Base-by-base conservation (phyloP, 2,329 filamentous ascomycete species). In the Dryadomyces quercivorus region DNA sequence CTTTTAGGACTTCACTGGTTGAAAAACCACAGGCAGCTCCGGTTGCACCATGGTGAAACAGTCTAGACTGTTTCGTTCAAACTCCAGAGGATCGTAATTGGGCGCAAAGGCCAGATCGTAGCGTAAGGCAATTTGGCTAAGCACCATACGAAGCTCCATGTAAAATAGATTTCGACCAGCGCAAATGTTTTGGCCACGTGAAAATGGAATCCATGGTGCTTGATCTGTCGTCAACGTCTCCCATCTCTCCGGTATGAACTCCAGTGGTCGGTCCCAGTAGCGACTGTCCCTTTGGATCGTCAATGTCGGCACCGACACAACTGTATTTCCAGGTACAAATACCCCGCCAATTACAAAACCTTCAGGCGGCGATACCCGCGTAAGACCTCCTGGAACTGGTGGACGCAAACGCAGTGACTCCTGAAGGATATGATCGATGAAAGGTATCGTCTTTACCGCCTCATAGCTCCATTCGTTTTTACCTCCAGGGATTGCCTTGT, bases 271-370 rank as follows among this genome's bases (percentile, higher is more conserved):
- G 9, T 53, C 48, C 58, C 57, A 61, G 46, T 59, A 61, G 16
- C 59, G 56, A 10, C 43, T 21, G 52, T 62, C 60, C 31, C 61
- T 56, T 38, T 56, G 58, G 51, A 64, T 59, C 2, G 60, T 61
- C 31, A 63, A 62, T 6, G 60, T 59, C 0, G 65, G 65, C 5
- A 65, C 48, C 4, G 62, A 60, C 5, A 71, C 59, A 18, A 66
- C 63, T 3, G 62, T 66, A 40, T 65, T 61, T 0, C 68, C 69
- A 0, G 69, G 68, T 15, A 71, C 64, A 36, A 63, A 66, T 0
- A 40, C 36, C 10, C 36, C 36, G 15, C 9, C 36, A 8, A 40
- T 40, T 40, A 13, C 36, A 13, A 40, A 4, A 8, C 36, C 36
- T 40, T 40, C 36, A 12, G 36, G 15, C 10, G 36, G 36, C 9